Evolutionary conservation across 306 rosid genomes (phyloP), one percentile per base, ranked within the genome.

Genomic region (Rosa multiflora): DNA sequence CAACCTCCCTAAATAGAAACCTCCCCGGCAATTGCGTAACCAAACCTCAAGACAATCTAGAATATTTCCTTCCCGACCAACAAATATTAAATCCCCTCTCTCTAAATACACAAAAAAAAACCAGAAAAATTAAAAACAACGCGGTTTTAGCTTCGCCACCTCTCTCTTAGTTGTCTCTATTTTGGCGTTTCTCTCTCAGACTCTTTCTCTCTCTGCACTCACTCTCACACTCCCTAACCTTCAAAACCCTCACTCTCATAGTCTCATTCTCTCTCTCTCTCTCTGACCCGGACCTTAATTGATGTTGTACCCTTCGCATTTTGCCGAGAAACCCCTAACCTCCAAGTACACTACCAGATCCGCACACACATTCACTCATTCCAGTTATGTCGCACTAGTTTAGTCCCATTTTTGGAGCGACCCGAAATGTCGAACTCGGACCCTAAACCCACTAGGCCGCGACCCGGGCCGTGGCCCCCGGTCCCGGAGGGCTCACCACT

Each of bases 391-490:
- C 8, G 13, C 46, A 58, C 72, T 87, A 85, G 55, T 43, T 64
- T 35, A 23, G 67, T 58, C 43, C n/a, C 21, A 5, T 23, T 21
- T 21, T 8, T n/a, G 37, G 37, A 32, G 37, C 37, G 74, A 44
- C 10, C 43, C 32, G 9, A 15, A 76, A 94, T 92, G 99, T 85
- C 97, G 1, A 82, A 72, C 70, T 80, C 95, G 81, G 97, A 89
- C 88, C 88, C 88, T 75, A 92, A 94, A 82, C 10, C 81, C 75
- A 6, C 21, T 21, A 87, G 86, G 6, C 90, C 58, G 0, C 93
- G 97, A 49, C 94, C 97, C 2, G 98, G 94, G 6, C 96, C 94
- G 6, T 92, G 97, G 98, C 96, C 97, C 0, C 93, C 94, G 10
- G 90, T 77, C 0, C 88, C 94, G 12, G 85, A 84, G 8, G 47